A percentile compares a stretch with the other conserved stretches of the same genome.
Conservation (phyloP, 2,329 filamentous ascomycete genomes). For the Aspergillus tamarii region DNA sequence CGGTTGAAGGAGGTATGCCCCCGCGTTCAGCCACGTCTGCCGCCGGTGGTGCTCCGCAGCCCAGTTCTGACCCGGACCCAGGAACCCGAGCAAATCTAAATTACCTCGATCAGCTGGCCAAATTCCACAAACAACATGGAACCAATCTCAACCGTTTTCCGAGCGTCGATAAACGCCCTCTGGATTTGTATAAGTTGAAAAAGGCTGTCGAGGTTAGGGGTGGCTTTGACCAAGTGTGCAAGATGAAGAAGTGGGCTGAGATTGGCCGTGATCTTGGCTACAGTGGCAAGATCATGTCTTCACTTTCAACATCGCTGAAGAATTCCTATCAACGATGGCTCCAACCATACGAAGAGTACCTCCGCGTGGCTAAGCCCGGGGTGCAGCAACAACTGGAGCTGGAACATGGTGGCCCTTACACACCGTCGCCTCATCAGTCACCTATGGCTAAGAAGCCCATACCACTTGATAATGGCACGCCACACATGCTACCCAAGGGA, state of each 20-base stretch:
- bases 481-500: constrained; percentile 58
- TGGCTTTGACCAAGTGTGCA: constrained; percentile 95
- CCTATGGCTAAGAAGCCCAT: constrained; percentile 64
- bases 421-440: constrained; percentile 73
- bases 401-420: constrained; percentile 90
- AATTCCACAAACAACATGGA: constrained; percentile 96
- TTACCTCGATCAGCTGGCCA: constrained; percentile 91
- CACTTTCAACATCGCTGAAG: constrained; percentile 93
- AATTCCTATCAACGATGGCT: constrained; percentile 98
- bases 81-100: constrained; percentile 93
- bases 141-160: constrained; percentile 92
- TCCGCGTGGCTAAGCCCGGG: constrained; percentile 86
- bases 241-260: constrained; percentile 98
- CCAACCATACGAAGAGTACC: constrained; percentile 93
- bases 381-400: constrained; percentile 95
- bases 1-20: constrained; percentile 86
- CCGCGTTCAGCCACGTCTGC: constrained; percentile 32
- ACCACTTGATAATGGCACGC: constrained; percentile 47
- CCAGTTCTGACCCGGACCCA: constrained; percentile 51
- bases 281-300: constrained; percentile 99
- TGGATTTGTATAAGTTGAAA: constrained; percentile 94
- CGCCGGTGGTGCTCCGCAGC: constrained; percentile 34
- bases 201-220: constrained; percentile 94
- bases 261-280: constrained; percentile 96
- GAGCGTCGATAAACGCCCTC: constrained; percentile 94